Evolutionary conservation across 2,329 filamentous ascomycete species (phyloP).

Genomic region (Dothiorella sarmentorum): DNA sequence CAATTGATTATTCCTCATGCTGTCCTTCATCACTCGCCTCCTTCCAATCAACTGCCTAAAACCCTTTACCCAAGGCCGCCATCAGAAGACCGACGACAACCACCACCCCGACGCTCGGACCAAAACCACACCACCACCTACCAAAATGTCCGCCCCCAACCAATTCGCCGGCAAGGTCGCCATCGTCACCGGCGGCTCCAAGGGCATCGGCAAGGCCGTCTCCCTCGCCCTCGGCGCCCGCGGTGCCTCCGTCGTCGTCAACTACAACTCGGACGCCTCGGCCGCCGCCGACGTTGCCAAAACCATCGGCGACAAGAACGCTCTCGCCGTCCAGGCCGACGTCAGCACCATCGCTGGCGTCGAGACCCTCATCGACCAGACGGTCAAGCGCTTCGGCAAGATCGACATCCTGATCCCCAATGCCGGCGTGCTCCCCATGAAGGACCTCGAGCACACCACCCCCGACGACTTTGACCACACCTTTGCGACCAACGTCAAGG

Average conservation of each 20-base stretch:
- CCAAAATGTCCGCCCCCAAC: not conserved
- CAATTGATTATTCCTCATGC: no score
- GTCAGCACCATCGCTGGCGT: conserved; percentile 52
- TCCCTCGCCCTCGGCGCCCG: conserved; percentile 68
- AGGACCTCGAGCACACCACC: conserved; percentile 45
- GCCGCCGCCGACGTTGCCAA: conserved; percentile 53
- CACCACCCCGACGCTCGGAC: no score
- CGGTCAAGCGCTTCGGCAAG: conserved; percentile 40
- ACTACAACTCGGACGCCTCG: conserved; percentile 63
- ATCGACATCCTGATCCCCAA: conserved; percentile 60
- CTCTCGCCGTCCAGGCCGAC: conserved; percentile 66
- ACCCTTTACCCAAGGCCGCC: no score
- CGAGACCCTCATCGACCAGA: not conserved
- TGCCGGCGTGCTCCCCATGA: conserved; percentile 51
- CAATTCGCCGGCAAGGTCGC: conserved; percentile 66
- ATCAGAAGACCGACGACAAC: no score
- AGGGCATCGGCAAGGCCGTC: conserved; percentile 72
- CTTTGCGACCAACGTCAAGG: conserved; percentile 56
- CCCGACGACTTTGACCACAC: conserved; percentile 51
- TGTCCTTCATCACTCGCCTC: no score
- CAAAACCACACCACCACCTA: no score
- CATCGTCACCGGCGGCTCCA: conserved; percentile 74
- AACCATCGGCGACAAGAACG: conserved; percentile 57
- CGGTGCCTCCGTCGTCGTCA: conserved; percentile 65
- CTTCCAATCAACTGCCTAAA: no score